These are phyloP conservation scores for Polyporus arcularius DNA, from an alignment of 768 basidiomycete species.

Conservation along the genomic window DNA sequence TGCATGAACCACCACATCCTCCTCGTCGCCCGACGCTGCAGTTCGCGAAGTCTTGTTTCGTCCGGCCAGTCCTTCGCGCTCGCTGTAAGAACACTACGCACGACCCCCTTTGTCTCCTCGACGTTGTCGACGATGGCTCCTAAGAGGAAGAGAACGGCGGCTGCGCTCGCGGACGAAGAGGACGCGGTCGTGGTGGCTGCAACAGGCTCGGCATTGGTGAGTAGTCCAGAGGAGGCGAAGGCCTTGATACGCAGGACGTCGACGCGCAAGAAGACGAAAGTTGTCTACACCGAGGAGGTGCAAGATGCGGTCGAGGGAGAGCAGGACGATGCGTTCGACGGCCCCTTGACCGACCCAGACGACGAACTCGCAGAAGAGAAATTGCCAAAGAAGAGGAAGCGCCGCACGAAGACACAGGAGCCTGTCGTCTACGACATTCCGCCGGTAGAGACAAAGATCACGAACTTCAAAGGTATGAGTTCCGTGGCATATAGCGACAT, in stretches of 20 bases:
- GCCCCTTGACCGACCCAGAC: slow-evolving; percentile 25
- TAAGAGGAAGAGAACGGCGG: slow-evolving; percentile 13
- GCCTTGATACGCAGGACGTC: slow-evolving; percentile 8
- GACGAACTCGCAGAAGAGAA: slow-evolving; percentile 4
- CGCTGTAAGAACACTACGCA: neutral
- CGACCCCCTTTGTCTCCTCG: neutral
- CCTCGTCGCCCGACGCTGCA: neutral
- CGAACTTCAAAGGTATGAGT: slow-evolving; percentile 65
- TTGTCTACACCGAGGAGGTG: slow-evolving; percentile 14
- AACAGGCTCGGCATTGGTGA: slow-evolving; percentile 9
- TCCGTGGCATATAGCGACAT: slow-evolving; percentile 34
- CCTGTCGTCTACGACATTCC: slow-evolving; percentile 67
- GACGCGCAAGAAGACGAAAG: slow-evolving; percentile 12
- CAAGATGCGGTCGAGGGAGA: neutral
- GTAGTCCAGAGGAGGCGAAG: slow-evolving; percentile 11
- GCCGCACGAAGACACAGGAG: slow-evolving; percentile 39
- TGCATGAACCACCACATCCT: slow-evolving; percentile 13
- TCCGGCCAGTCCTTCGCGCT: neutral
- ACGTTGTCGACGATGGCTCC: neutral
- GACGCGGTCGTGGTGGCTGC: neutral
- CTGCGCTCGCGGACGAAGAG: neutral
- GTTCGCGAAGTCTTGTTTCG: neutral
- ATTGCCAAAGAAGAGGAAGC: slow-evolving; percentile 29
- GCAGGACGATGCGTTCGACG: slow-evolving; percentile 10
- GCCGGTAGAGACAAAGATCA: slow-evolving; percentile 64